Percentiles rank a stretch among this genome's conserved stretches.
Evolutionary conservation across 192 early-diverging fungal genomes (phyloP).

Genomic region (Funneliformis geosporum): DNA sequence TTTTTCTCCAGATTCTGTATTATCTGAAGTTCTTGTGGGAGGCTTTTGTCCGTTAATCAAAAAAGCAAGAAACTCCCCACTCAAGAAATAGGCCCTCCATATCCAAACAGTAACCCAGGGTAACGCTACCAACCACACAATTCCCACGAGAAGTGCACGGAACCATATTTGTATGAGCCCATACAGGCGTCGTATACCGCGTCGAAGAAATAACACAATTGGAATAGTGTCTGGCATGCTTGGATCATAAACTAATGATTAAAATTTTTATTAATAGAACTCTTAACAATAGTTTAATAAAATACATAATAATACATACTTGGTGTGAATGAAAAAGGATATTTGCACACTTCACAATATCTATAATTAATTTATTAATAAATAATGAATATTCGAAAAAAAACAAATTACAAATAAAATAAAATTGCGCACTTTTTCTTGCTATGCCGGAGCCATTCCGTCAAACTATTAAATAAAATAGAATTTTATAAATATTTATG

Average conservation of each 20-base stretch:
- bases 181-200: conserved; percentile 47
- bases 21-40: conserved; percentile 18
- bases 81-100: conserved; percentile 85
- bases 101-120: conserved; percentile 84
- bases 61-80: conserved; percentile 58
- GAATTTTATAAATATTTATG: conserved; percentile 2
- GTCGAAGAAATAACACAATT: conserved; percentile 56
- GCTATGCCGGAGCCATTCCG: conserved; percentile 83
- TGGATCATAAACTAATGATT: conserved; percentile 56
- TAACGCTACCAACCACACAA: conserved; percentile 79
- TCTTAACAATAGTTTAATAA: not conserved
- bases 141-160: conserved; percentile 64
- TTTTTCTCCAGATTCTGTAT: conserved; percentile 17
- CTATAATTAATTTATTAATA: conserved; percentile 37
- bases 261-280: not conserved
- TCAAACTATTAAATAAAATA: conserved; percentile 50
- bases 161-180: conserved; percentile 48
- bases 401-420: not conserved
- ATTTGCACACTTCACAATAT: conserved; percentile 89
- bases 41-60: conserved; percentile 37
- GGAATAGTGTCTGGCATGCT: conserved; percentile 75
- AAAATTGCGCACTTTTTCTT: conserved; percentile 63
- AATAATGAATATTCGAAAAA: not conserved
- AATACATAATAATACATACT: conserved; percentile 47
- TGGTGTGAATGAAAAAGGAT: conserved; percentile 83